These are phyloP conservation scores for Epichloe sp. DNA, from an alignment of 2,329 filamentous ascomycete species.

Conservation along the genomic window DNA sequence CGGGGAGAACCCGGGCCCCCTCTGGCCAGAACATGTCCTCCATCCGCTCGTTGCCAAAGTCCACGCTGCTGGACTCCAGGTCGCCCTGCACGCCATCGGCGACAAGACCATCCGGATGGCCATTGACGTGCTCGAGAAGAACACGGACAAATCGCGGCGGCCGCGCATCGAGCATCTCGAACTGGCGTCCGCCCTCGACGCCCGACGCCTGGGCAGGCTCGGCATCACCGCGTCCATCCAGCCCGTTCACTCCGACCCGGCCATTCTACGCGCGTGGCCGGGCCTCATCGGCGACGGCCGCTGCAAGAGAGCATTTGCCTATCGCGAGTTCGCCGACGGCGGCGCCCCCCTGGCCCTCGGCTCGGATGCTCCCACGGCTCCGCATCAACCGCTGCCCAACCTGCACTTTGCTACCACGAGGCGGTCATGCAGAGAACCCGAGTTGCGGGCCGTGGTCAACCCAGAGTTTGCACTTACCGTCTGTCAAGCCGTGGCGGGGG, in stretches of 20 bases:
- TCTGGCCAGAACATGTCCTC: conserved; percentile 42
- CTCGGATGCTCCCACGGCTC: conserved; percentile 46
- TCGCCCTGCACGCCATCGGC: conserved; percentile 53
- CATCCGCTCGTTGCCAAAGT: conserved; percentile 41
- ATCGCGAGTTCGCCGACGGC: conserved; percentile 43
- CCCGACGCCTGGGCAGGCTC: conserved; percentile 38
- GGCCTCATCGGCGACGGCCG: conserved; percentile 39
- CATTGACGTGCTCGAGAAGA: conserved; percentile 38
- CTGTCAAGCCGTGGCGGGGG: conserved; percentile 39
- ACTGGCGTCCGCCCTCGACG: conserved; percentile 41
- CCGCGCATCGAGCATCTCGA: conserved; percentile 56
- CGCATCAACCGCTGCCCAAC: conserved; percentile 39
- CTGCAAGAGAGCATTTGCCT: conserved; percentile 48
- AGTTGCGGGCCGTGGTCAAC: conserved; percentile 31
- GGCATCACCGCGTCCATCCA: conserved; percentile 49
- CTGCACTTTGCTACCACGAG: conserved; percentile 47
- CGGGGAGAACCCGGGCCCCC: conserved; percentile 29
- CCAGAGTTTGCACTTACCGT: conserved; percentile 38
- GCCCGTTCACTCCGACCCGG: conserved; percentile 46
- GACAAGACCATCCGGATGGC: conserved; percentile 45
- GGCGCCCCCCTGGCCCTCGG: conserved; percentile 44
- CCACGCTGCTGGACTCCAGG: conserved; percentile 40
- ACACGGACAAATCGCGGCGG: conserved; percentile 30
- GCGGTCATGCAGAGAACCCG: conserved; percentile 37
- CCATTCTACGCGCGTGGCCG: conserved; percentile 48